phyloP scores from a whole-genome alignment of 1,284 basidiomycete genomes.

The Fomitopsis pinicola region DNA sequence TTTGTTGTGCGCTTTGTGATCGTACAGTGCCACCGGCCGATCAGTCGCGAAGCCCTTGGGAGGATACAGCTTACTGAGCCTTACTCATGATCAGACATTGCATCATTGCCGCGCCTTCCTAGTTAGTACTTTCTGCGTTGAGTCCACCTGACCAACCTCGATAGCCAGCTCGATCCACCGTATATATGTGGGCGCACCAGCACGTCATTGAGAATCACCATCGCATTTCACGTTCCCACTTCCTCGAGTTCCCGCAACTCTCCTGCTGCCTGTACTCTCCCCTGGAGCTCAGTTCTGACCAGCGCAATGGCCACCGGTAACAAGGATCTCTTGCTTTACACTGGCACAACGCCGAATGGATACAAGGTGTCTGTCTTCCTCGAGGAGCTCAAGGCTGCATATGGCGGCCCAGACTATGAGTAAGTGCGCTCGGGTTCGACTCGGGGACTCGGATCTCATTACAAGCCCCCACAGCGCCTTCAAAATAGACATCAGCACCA shows the following conservation, averaged over 20 bases:
- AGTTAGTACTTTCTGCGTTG: background rate
- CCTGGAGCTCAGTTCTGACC: too few relatives aligned
- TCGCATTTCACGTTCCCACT: background rate
- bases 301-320: constrained; percentile 15
- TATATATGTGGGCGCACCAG: background rate
- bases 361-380: constrained; percentile 35
- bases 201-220: background rate
- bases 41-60: background rate
- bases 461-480: constrained; percentile 22
- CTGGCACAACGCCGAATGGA: constrained; percentile 66
- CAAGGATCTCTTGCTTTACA: constrained; percentile 62
- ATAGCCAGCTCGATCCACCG: background rate
- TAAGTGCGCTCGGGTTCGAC: constrained; percentile 7
- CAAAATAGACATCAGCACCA: constrained; percentile 34
- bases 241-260: background rate
- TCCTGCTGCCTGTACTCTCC: background rate
- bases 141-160: background rate
- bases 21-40: background rate
- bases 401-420: constrained; percentile 25
- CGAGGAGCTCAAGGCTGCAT: constrained; percentile 28
- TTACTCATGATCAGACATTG: background rate
- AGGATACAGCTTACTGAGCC: too few relatives aligned
- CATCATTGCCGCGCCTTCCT: background rate
- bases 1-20: too few relatives aligned
- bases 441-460: background rate